Percentiles rank a stretch among this genome's conserved stretches.
Evolutionary conservation across 1,139 yeast species (phyloP).

Genomic region (Suhomyces chickasaworum): DNA sequence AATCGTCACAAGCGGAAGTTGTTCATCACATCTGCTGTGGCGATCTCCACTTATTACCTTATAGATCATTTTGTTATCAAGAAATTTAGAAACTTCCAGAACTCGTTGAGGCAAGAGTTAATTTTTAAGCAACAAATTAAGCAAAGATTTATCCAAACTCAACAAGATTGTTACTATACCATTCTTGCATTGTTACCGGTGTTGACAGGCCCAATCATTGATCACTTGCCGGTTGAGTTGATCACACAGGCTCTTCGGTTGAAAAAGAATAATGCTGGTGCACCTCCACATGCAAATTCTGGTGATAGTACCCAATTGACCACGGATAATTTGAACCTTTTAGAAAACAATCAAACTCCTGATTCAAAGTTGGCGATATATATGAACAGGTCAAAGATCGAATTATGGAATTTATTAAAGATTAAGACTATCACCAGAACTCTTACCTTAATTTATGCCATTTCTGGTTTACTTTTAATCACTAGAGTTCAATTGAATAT

Average conservation of each 20-base stretch:
- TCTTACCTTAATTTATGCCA: constrained; percentile 68
- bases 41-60: constrained; percentile 61
- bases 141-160: constrained; percentile 80
- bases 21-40: constrained; percentile 56
- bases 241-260: constrained; percentile 72
- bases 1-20: constrained; percentile 65
- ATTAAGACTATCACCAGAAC: constrained; percentile 73
- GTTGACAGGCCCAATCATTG: constrained; percentile 63
- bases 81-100: constrained; percentile 66
- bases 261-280: constrained; percentile 45
- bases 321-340: constrained; percentile 42
- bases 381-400: constrained; percentile 59
- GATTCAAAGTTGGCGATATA: constrained; percentile 32
- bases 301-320: constrained; percentile 29
- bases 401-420: constrained; percentile 85
- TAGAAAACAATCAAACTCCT: constrained; percentile 31
- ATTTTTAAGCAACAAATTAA: constrained; percentile 75
- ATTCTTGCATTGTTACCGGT: constrained; percentile 83
- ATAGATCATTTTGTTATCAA: constrained; percentile 57
- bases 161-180: constrained; percentile 85
- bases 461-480: constrained; percentile 69
- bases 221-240: constrained; percentile 67
- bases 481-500: constrained; percentile 87
- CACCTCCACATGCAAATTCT: constrained; percentile 8
- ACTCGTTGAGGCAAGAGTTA: constrained; percentile 70